These are phyloP conservation scores for Phytophthora pistaciae DNA, from an alignment of 352 stramenopile genomes.

Conservation along the genomic window DNA sequence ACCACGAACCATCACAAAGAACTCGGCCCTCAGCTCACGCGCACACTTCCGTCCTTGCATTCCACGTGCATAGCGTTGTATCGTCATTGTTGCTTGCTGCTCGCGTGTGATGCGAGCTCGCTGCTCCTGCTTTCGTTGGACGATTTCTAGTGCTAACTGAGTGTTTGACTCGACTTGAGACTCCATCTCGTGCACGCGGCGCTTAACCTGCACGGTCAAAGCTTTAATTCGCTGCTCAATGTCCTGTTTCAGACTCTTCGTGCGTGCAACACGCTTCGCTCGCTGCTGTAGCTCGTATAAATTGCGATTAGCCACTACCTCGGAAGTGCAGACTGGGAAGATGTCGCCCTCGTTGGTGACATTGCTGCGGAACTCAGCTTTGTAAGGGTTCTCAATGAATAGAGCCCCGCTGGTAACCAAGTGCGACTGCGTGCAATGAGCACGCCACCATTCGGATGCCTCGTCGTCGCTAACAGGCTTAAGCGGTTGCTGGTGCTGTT, in stretches of 20 bases:
- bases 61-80: conserved; percentile 66
- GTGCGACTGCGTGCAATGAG: conserved; percentile 63
- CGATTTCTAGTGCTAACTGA: conserved; percentile 46
- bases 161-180: conserved; percentile 70
- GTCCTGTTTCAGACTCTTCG: conserved; percentile 30
- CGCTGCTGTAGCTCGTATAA: conserved; percentile 49
- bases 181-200: conserved; percentile 63
- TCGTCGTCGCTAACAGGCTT: conserved; percentile 36
- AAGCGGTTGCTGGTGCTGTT: background rate
- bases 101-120: conserved; percentile 47
- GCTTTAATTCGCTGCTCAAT: conserved; percentile 26
- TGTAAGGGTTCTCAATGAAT: conserved; percentile 18
- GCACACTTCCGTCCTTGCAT: conserved; percentile 48
- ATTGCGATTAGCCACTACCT: conserved; percentile 58
- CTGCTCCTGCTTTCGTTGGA: conserved; percentile 33
- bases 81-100: conserved; percentile 45
- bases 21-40: conserved; percentile 58
- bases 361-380: conserved; percentile 34
- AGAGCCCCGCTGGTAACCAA: conserved; percentile 27
- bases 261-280: conserved; percentile 14
- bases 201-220: conserved; percentile 37
- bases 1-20: conserved; percentile 77
- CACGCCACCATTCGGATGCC: conserved; percentile 68
- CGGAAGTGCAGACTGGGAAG: conserved; percentile 49
- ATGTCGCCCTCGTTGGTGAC: conserved; percentile 24